Conservation (phyloP, 371 early-diverging fungal genomes). For the Mucor lusitanicus region DNA sequence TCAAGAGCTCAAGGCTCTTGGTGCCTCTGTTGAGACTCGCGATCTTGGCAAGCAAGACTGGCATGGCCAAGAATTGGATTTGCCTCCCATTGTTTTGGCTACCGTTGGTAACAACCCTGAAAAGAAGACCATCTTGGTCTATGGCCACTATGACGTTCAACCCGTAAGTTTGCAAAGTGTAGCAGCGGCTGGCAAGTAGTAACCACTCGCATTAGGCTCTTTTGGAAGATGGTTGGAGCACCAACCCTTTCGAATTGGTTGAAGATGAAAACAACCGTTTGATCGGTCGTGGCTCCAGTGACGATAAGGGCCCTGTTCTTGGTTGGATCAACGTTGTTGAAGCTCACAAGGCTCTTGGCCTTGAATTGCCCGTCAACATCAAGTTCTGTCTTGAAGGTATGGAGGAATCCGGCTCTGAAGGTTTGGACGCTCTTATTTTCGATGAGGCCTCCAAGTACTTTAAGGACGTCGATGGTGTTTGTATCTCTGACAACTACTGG, state of each 20-base stretch:
- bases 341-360: constrained; percentile 86
- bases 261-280: constrained; percentile 85
- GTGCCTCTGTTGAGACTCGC: constrained; percentile 66
- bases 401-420: constrained; percentile 89
- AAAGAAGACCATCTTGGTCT: constrained; percentile 95
- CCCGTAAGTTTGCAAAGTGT: constrained; percentile 56
- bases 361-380: constrained; percentile 92
- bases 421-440: constrained; percentile 87
- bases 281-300: constrained; percentile 91
- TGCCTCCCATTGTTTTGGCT: constrained; percentile 94
- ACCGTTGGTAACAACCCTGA: constrained; percentile 85
- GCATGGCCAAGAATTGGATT: constrained; percentile 74
- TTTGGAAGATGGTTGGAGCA: constrained; percentile 94
- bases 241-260: constrained; percentile 88
- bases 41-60: constrained; percentile 86
- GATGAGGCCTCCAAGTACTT: constrained; percentile 86
- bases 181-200: neutral
- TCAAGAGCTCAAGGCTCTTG: constrained; percentile 75
- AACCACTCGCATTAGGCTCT: constrained; percentile 60
- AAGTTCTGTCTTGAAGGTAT: constrained; percentile 97
- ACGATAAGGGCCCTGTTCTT: constrained; percentile 95
- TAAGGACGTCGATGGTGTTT: constrained; percentile 89
- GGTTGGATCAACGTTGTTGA: constrained; percentile 95
- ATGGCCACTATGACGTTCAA: constrained; percentile 96
- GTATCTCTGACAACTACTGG: constrained; percentile 98